Base-by-base conservation (phyloP, 2,329 filamentous ascomycete genomes). In the Colletotrichum tamarilloi region DNA sequence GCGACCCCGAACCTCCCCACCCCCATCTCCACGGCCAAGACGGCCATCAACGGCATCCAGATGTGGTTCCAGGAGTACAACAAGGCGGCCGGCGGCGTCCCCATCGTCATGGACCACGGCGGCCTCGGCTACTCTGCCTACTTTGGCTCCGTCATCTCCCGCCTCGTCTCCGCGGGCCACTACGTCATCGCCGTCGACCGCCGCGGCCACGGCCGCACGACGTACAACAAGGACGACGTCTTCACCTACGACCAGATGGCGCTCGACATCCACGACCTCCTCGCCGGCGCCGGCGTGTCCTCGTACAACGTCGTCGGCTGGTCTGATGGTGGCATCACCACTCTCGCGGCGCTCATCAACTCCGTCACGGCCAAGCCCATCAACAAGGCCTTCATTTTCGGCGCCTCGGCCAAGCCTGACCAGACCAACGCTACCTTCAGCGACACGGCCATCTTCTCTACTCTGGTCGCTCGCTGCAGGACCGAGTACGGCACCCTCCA, bases 61-160 rank as follows among this genome's bases (percentile, higher is more conserved):
- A 80, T 85, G 24, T 85, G 84, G 84, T 81, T 79, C 76, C 83
- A 84, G 72, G 80, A 83, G 75, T 85, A 84, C 78, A 84, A 84
- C 67, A 78, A 82, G 35, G 59, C 77, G 8, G 77, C 79, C 3
- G 79, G 79, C 46, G 77, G 78, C 16, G 75, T 78, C 0, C 82
- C 84, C 6, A 78, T 85, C 3, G 80, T 85, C 68, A 76, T 85
- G 68, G 77, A 83, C 56, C 81, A 84, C 74, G 83, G 83, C 38
- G 84, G 84, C 28, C 80, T 85, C 32, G 82, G 83, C 28, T 84
- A 84, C 77, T 84, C 82, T 12, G 82, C 82, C 12, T 85, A 85
- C 72, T 84, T 83, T 58, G 83, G 79, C 65, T 74, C 79, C 59
- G 82, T 85, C 58, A 83, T 85, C 74, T 75, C 76, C 16, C 76